Evolutionary conservation across 2,329 filamentous ascomycete genomes (phyloP), one percentile per base, ranked within the genome.

Genomic region (Penicillium sp.): DNA sequence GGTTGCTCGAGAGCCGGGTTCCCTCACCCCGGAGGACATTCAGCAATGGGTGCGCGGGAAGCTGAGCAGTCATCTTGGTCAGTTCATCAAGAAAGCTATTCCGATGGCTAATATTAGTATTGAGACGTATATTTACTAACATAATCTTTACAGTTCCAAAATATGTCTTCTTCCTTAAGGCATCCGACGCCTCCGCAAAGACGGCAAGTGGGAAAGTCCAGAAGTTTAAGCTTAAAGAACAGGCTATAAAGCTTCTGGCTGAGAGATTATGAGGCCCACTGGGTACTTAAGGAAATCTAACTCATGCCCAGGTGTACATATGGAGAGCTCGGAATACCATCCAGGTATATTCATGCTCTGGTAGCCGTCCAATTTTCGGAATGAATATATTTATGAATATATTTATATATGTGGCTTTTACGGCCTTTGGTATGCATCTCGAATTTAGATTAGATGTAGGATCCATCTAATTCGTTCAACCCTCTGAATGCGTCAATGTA

Each of bases 121-220:
- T 26, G 16, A 26, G 19, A 7, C 44, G 24, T 3, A 8, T 49
- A 48, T 11, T 16, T 33, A 29, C 49, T 50, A 14, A 54, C 37
- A 43, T 37, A 31, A 51, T 10, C 35, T 31, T 8, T 8, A 14
- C 54, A 83, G 90, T 90, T 52, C 93, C 93, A 0, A 95, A 90
- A 75, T 86, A 93, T 71, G 84, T 98, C n/a, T 96, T 96, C 71
- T 96, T 90, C 84, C 81, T 90, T 10, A 46, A 56, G 3, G 65
- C 68, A 6, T 63, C 65, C 0, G 82, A 87, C 1, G 84, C 87
- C n/a, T 96, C 90, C 71, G 93, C 93, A 21, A 97, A 96, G 83
- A 99, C 95, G 35, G 90, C 92, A 6, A 96, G 91, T 72, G 93
- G 93, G 24, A 99, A 99, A 84, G 93, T 98, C 55, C 91, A 96